Evolutionary conservation across 352 stramenopile genomes (phyloP), one percentile per base, ranked within the genome.

Genomic region (Globisporangium viniferum): DNA sequence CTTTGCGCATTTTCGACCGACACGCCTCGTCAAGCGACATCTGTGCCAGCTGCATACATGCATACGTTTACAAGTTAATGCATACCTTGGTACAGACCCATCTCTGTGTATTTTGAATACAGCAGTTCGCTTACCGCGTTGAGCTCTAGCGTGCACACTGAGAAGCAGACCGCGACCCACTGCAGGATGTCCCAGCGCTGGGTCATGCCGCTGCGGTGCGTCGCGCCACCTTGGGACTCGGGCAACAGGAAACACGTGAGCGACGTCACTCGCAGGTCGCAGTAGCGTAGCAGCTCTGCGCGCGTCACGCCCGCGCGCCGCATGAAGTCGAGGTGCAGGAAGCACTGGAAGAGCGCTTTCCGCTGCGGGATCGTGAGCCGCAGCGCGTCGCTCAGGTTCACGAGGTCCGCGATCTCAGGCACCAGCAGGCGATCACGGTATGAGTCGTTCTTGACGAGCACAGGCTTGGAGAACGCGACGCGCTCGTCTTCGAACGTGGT

Each of bases 171-270:
- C 1, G 75, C 75, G 39, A 92, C 61, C 9, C 88, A 64, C 53
- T 92, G 83, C 22, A 80, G 58, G 29, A 92, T 73, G 59, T 92
- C 81, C 81, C 81, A 92, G 36, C 83, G 79, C 69, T 77, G 68
- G 0, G 46, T 68, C 24, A 64, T 57, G 5, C 71, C 72, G 10
- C 71, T 68, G 61, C 82, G 77, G 57, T 91, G 80, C 0, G 77
- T 72, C 36, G 71, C 76, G 22, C 65, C 69, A 12, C 44, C 29
- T 4, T 44, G 4, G 1, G 73, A 62, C 12, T 70, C 71, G 3
- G 78, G 81, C 15, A 92, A 41, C 46, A 92, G 68, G 18, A 79
- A 75, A 14, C 18, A 63, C 0, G 72, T 73, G 1, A 80, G 64
- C 2, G 75, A 71, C 1, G 78, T 82, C 6, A 68, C 62, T 46